Percentiles rank a stretch among this genome's conserved stretches.
Conservation (phyloP, 2,329 filamentous ascomycete genomes). For the Epicoccum nigrum region DNA sequence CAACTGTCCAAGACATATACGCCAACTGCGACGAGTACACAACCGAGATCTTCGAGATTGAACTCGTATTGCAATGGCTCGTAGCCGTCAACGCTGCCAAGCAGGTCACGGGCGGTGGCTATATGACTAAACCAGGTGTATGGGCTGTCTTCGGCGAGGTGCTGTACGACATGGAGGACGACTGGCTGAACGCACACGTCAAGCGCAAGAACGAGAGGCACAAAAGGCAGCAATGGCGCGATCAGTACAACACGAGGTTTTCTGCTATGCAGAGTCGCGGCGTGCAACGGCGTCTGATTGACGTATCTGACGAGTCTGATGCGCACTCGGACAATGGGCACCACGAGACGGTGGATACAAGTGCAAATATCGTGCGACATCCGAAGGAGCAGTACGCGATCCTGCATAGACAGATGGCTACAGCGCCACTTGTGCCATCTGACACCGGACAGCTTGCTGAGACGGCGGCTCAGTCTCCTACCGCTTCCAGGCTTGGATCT, state of each 20-base stretch:
- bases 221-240: slow-evolving; percentile 31
- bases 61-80: slow-evolving; percentile 43
- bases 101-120: slow-evolving; percentile 27
- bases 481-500: too few species aligned
- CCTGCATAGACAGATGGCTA: slow-evolving; percentile 7
- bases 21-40: slow-evolving; percentile 41
- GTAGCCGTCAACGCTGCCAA: slow-evolving; percentile 31
- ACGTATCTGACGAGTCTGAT: slow-evolving; percentile 2
- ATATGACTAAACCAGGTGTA: slow-evolving; percentile 27
- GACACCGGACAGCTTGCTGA: too few species aligned
- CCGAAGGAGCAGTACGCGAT: slow-evolving; percentile 31
- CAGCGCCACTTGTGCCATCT: background rate
- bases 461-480: too few species aligned
- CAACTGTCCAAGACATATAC: slow-evolving; percentile 60
- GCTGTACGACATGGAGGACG: slow-evolving; percentile 33
- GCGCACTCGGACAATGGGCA: background rate
- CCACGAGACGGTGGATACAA: slow-evolving; percentile 2
- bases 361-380: slow-evolving; percentile 24
- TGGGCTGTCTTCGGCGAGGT: slow-evolving; percentile 45
- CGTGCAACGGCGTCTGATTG: background rate
- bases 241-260: slow-evolving; percentile 29
- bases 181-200: slow-evolving; percentile 42
- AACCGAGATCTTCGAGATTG: slow-evolving; percentile 41
- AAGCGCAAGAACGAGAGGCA: slow-evolving; percentile 31
- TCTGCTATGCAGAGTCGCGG: slow-evolving; percentile 17